Conservation (phyloP, 768 basidiomycete species). For the Pleurotus cornucopiae region DNA sequence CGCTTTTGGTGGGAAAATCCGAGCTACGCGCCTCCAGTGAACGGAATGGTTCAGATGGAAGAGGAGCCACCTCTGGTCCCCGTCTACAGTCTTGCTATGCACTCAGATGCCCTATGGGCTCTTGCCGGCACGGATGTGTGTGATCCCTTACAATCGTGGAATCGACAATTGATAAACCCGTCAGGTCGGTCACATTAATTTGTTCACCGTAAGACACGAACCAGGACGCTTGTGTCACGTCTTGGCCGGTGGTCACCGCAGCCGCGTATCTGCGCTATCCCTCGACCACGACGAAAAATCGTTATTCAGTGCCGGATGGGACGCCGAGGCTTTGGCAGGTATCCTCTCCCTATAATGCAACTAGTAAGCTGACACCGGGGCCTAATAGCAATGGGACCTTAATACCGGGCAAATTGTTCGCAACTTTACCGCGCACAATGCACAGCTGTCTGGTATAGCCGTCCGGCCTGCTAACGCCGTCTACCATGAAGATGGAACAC, state of each 20-base stretch:
- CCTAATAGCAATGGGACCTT: slow-evolving; percentile 90
- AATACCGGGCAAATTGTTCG: slow-evolving; percentile 82
- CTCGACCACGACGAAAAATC: slow-evolving; percentile 80
- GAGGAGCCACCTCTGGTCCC: slow-evolving; percentile 58
- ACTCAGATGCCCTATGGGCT: slow-evolving; percentile 91
- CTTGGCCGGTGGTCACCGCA: slow-evolving; percentile 64
- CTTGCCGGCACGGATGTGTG: slow-evolving; percentile 84
- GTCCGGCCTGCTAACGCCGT: slow-evolving; percentile 58
- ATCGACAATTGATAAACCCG: not conserved
- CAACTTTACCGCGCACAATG: slow-evolving; percentile 75
- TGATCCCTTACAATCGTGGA: slow-evolving; percentile 4
- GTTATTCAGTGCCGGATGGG: slow-evolving; percentile 92
- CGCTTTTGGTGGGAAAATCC: slow-evolving; percentile 92
- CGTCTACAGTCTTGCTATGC: slow-evolving; percentile 88
- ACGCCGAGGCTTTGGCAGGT: slow-evolving; percentile 81
- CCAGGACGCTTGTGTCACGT: slow-evolving; percentile 76
- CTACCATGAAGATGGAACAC: slow-evolving; percentile 22
- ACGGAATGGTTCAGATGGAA: slow-evolving; percentile 26
- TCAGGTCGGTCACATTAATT: slow-evolving; percentile 86
- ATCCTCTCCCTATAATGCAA: not conserved
- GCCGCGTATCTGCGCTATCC: slow-evolving; percentile 81
- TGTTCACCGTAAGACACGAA: slow-evolving; percentile 90
- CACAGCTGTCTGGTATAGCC: slow-evolving; percentile 80
- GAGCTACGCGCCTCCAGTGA: slow-evolving; percentile 21
- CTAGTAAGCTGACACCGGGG: slow-evolving; percentile 10